Evolutionary conservation across 2,329 filamentous ascomycete species (phyloP).

Genomic region (Diaporthe aspalathi): DNA sequence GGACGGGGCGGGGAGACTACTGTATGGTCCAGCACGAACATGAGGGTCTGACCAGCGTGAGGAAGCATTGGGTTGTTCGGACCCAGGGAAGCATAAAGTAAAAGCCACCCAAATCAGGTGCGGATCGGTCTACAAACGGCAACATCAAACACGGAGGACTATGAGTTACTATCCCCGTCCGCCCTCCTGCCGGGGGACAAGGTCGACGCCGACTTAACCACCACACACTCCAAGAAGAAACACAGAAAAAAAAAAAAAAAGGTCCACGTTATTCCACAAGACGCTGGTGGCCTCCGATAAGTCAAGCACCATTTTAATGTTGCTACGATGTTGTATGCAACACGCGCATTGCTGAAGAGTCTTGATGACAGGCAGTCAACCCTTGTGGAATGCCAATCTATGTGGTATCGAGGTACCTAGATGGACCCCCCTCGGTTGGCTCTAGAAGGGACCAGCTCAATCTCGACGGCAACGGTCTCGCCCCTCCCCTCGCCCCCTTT

Average conservation of each 20-base stretch:
- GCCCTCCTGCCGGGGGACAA: background rate
- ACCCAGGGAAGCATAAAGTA: background rate
- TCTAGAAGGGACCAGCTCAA: background rate
- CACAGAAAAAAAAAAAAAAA: background rate
- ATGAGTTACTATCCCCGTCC: background rate
- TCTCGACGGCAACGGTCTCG: background rate
- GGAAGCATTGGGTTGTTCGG: background rate
- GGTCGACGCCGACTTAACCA: background rate
- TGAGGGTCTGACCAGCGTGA: conserved; percentile 9
- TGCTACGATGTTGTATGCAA: background rate
- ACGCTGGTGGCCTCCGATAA: background rate
- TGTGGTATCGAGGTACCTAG: background rate
- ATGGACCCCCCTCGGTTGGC: background rate
- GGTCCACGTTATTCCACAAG: background rate
- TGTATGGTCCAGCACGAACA: conserved; percentile 3
- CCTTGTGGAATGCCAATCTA: background rate
- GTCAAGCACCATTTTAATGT: background rate
- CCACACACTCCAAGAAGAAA: background rate
- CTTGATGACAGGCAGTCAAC: background rate
- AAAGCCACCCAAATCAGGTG: background rate
- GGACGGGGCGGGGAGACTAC: background rate
- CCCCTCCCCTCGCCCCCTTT: too few relatives aligned
- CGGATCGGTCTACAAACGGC: background rate
- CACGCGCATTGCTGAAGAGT: background rate
- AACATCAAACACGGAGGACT: conserved; percentile 2